phyloP scores from a whole-genome alignment of 1,139 yeast genomes.

The Saccharomyces hybrid region DNA sequence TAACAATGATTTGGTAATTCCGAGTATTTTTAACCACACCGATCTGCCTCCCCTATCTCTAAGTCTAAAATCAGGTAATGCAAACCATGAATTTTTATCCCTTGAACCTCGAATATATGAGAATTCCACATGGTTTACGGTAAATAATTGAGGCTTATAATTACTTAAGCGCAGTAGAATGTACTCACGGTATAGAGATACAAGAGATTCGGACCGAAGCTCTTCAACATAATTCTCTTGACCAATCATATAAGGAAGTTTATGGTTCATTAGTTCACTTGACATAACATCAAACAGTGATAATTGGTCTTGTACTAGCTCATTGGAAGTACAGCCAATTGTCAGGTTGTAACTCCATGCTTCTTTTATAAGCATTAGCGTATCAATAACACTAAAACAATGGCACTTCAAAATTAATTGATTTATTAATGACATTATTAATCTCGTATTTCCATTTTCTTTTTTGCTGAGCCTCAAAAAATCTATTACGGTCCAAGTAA shows the following conservation, averaged over 20 bases:
- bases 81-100: conserved; percentile 10
- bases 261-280: conserved; percentile 17
- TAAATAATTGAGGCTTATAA: conserved; percentile 13
- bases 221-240: conserved; percentile 4
- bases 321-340: conserved; percentile 15
- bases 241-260: conserved; percentile 17
- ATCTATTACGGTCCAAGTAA: conserved; percentile 9
- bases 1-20: conserved; percentile 14
- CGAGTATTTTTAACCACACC: conserved; percentile 18
- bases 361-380: conserved; percentile 13
- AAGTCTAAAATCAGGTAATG: conserved; percentile 16
- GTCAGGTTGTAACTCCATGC: conserved; percentile 16
- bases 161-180: conserved; percentile 10
- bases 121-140: conserved; percentile 8
- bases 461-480: conserved; percentile 14
- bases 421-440: conserved; percentile 18
- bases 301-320: conserved; percentile 16
- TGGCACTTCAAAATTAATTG: conserved; percentile 18
- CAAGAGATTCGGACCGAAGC: conserved; percentile 1
- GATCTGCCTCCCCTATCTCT: conserved; percentile 4
- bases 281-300: conserved; percentile 18
- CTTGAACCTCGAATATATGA: background rate
- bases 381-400: conserved; percentile 11
- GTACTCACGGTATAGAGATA: conserved; percentile 13
- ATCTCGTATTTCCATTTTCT: conserved; percentile 21